Conservation (phyloP, 495 filamentous ascomycete genomes). For the Penicillium arizonense region DNA sequence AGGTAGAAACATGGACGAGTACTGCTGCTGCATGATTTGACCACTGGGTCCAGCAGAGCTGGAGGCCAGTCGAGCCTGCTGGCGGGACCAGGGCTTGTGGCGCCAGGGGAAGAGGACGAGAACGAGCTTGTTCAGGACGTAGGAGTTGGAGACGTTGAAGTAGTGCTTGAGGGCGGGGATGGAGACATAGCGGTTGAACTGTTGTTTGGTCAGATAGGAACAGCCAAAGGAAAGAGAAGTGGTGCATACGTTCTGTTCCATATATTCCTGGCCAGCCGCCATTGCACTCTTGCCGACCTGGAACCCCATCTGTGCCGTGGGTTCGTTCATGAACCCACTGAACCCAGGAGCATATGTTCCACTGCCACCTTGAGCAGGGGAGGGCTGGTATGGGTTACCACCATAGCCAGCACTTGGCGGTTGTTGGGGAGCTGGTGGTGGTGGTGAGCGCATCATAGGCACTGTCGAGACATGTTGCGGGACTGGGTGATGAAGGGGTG, state of each 20-base stretch:
- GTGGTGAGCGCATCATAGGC: slow-evolving; percentile 96
- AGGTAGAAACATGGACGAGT: slow-evolving; percentile 83
- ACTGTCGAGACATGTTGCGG: slow-evolving; percentile 98
- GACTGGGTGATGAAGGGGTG: slow-evolving; percentile 95
- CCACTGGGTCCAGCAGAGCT: slow-evolving; percentile 60
- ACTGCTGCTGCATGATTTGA: slow-evolving; percentile 53
- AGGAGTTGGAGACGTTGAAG: slow-evolving; percentile 94
- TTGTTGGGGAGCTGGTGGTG: slow-evolving; percentile 75
- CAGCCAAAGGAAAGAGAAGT: background rate
- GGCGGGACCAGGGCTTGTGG: slow-evolving; percentile 92
- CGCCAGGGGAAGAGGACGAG: slow-evolving; percentile 97
- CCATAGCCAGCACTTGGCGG: slow-evolving; percentile 64
- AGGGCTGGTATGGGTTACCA: slow-evolving; percentile 68
- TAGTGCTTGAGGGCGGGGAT: slow-evolving; percentile 93
- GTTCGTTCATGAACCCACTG: slow-evolving; percentile 90
- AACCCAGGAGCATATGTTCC: slow-evolving; percentile 68
- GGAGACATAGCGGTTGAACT: slow-evolving; percentile 93
- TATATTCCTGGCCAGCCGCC: slow-evolving; percentile 82
- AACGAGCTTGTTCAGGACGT: slow-evolving; percentile 78
- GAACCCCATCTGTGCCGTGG: slow-evolving; percentile 93
- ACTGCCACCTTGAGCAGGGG: slow-evolving; percentile 47
- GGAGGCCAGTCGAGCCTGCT: slow-evolving; percentile 52
- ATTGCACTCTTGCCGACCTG: slow-evolving; percentile 92
- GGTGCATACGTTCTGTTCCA: slow-evolving; percentile 79
- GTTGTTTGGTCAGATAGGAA: slow-evolving; percentile 13